A percentile compares a stretch with the other conserved stretches of the same genome.
Conservation (phyloP, 352 stramenopile genomes). For the Plasmopara viticola region DNA sequence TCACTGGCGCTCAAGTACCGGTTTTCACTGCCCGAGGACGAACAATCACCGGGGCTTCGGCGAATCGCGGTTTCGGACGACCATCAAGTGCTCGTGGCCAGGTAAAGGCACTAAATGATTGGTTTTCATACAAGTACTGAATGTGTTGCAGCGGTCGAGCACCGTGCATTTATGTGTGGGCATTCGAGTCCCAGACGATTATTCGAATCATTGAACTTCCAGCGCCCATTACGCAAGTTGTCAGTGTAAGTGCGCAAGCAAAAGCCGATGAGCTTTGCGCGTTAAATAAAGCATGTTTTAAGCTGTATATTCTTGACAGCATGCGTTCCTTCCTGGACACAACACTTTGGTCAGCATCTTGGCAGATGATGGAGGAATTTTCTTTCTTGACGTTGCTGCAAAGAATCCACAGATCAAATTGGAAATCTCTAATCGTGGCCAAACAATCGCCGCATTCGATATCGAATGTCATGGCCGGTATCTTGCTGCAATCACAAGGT, state of each 20-base stretch:
- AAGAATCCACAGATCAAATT: slow-evolving; percentile 69
- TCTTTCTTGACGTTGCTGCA: slow-evolving; percentile 65
- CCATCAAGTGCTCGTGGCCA: slow-evolving; percentile 70
- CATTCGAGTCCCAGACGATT: slow-evolving; percentile 78
- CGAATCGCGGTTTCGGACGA: slow-evolving; percentile 74
- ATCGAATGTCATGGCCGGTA: slow-evolving; percentile 70
- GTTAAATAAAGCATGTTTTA: not conserved
- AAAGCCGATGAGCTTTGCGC: not conserved
- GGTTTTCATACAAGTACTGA: not conserved
- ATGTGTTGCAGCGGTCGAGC: slow-evolving; percentile 39
- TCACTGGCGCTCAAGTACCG: slow-evolving; percentile 63
- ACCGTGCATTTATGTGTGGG: slow-evolving; percentile 82
- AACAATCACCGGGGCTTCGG: slow-evolving; percentile 47
- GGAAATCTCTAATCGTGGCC: slow-evolving; percentile 52
- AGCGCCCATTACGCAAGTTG: slow-evolving; percentile 55
- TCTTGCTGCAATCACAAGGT: slow-evolving; percentile 62
- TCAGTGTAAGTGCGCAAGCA: slow-evolving; percentile 30
- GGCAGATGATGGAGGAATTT: slow-evolving; percentile 54
- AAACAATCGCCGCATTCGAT: slow-evolving; percentile 52
- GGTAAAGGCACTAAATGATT: slow-evolving; percentile 23
- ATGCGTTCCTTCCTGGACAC: slow-evolving; percentile 56
- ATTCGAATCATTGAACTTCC: slow-evolving; percentile 82
- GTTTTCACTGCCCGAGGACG: slow-evolving; percentile 60
- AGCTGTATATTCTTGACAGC: slow-evolving; percentile 27
- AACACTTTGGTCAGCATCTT: slow-evolving; percentile 60